Evolutionary conservation across 805 yeast genomes (phyloP).

Genomic region (Schizosaccharomyces cryophilus): DNA sequence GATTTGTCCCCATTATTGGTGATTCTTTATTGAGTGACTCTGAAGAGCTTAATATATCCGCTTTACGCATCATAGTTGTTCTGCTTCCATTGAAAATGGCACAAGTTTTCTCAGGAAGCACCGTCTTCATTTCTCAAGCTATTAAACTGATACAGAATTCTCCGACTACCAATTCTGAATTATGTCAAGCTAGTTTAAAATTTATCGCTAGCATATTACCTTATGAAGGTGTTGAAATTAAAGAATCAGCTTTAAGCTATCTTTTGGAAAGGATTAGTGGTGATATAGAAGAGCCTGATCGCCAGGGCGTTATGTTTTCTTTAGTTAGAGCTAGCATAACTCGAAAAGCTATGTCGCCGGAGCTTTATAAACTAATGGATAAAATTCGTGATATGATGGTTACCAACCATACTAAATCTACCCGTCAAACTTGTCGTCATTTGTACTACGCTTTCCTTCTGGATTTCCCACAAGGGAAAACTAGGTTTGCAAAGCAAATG

Average conservation of each 20-base stretch:
- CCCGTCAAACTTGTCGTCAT: conserved; percentile 63
- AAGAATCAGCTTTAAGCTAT: conserved; percentile 48
- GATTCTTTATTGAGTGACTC: conserved; percentile 26
- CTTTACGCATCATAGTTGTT: conserved; percentile 36
- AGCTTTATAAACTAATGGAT: conserved; percentile 73
- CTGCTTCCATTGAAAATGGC: conserved; percentile 39
- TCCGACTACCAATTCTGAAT: conserved; percentile 51
- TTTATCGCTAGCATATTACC: conserved; percentile 50
- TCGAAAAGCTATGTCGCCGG: conserved; percentile 55
- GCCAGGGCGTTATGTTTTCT: conserved; percentile 69
- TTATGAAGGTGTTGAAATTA: conserved; percentile 37
- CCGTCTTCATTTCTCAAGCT: conserved; percentile 12
- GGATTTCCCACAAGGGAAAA: conserved; percentile 85
- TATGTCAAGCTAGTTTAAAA: conserved; percentile 58
- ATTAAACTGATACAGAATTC: conserved; percentile 40
- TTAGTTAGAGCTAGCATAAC: conserved; percentile 58
- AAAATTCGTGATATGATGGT: conserved; percentile 56
- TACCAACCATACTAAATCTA: conserved; percentile 61
- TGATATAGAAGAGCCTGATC: conserved; percentile 70
- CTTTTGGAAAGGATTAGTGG: conserved; percentile 51
- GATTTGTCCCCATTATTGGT: conserved; percentile 52
- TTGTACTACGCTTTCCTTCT: conserved; percentile 63
- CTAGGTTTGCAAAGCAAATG: conserved; percentile 61
- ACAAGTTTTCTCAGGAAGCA: conserved; percentile 17
- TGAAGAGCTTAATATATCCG: conserved; percentile 51